These are phyloP conservation scores for Angophora floribunda DNA, from an alignment of 345 rosid genomes.

Conservation along the genomic window DNA sequence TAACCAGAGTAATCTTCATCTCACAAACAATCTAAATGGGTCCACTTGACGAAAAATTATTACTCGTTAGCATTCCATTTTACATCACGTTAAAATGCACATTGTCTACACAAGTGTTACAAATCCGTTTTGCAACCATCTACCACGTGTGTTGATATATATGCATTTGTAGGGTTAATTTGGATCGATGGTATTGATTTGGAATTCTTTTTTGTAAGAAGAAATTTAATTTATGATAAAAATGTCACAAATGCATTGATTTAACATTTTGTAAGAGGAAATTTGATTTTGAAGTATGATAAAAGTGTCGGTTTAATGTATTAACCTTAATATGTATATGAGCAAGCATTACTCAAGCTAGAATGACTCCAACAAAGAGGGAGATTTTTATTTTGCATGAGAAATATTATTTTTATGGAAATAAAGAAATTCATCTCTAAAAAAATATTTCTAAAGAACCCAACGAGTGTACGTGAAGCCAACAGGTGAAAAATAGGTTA, in stretches of 20 bases:
- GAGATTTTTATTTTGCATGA: not conserved
- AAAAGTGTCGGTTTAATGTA: accelerated
- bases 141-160: accelerated
- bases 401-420: not conserved
- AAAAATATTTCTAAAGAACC: accelerated
- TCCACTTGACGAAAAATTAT: not conserved
- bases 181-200: accelerated
- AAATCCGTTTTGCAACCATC: accelerated
- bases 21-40: not conserved
- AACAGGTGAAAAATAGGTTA: not conserved
- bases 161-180: not conserved
- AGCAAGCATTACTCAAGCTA: not conserved
- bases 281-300: accelerated
- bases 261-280: not conserved
- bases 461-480: not conserved
- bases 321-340: not conserved
- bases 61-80: accelerated
- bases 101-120: not conserved
- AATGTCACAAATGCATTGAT: accelerated
- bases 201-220: not conserved
- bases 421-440: not conserved
- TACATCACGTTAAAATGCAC: not conserved
- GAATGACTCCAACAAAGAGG: not conserved
- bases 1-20: accelerated
- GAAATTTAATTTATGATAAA: accelerated